Base-by-base conservation (phyloP, 805 yeast genomes). In the Nakazawaea populi region DNA sequence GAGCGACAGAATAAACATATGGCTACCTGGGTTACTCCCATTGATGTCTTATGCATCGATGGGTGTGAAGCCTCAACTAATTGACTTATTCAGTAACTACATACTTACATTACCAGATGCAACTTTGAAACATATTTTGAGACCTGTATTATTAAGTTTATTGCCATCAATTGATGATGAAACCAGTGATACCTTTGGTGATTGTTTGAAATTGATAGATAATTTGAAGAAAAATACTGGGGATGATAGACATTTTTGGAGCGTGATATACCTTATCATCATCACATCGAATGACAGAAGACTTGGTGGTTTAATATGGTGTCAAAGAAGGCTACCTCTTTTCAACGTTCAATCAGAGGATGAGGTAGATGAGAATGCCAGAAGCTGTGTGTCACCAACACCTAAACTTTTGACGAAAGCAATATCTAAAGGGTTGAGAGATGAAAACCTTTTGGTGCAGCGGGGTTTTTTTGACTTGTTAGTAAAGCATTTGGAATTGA, bases 21-120 rank as follows among this genome's bases (percentile, higher is more conserved):
- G 99, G 99, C 72, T 92, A 1, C 96, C 97, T 0, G 97, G 98
- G 0, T 66, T 94, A n/a, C 70, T 94, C 7, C 97, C 98, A 0
- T 70, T 94, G 49, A 80, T 92, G 78, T 79, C 94, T 12, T 89
- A 84, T 62, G 96, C 96, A 8, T 85, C 96, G 5, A 89, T 90
- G 62, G 87, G 87, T 58, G 92, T 92, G 42, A 90, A 87, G 63
- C 92, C 96, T 0, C 82, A 80, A 55, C 69, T 91, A 46, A 73
- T 92, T 14, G 78, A 78, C 28, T 67, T 92, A 1, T 81, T 84
- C 56, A 76, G 75, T 34, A 71, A 72, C 2, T 77, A 78, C 57
- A 61, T 90, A 6, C 69, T 87, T 6, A 72, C 69, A 37, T 58
- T 87, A 3, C 77, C 85, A 3, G 60, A 81, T 2, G 51, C 56